phyloP scores from a whole-genome alignment of 208 protist genomes.

The Acanthamoeba lenticulata region DNA sequence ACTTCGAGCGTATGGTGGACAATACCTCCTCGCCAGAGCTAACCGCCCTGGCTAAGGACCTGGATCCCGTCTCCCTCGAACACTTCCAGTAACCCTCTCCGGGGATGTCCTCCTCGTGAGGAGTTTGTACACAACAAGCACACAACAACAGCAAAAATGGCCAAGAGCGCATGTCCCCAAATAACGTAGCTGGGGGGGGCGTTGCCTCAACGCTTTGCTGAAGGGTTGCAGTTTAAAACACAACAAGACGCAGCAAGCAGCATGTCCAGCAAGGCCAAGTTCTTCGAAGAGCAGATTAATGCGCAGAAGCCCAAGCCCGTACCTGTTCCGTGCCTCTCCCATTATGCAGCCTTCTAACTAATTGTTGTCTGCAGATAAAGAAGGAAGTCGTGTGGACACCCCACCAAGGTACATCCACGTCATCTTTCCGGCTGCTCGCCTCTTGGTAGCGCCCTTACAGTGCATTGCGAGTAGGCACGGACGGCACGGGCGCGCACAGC shows the following conservation, averaged over 20 bases:
- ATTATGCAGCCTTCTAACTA: not conserved
- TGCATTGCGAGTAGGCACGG: not conserved
- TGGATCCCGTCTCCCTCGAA: not conserved
- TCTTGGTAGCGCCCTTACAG: no score
- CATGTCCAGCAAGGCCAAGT: not conserved
- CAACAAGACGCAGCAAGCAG: not conserved
- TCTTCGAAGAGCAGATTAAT: not conserved
- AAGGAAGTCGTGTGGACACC: constrained; percentile 36
- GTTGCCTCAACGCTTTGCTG: no score
- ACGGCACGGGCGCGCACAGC: constrained; percentile 13
- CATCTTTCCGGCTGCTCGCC: not conserved
- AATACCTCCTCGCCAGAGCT: not conserved
- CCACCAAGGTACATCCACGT: not conserved
- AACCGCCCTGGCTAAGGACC: not conserved
- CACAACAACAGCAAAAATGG: no score
- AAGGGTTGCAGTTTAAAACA: no score
- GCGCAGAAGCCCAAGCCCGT: constrained; percentile 40
- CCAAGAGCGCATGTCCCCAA: no score
- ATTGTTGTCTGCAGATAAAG: not conserved
- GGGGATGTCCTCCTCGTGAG: no score
- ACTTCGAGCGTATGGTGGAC: not conserved
- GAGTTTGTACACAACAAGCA: no score
- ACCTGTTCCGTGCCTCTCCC: not conserved
- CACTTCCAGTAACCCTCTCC: not conserved
- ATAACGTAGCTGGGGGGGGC: no score